These are phyloP conservation scores for Blechomonas ayalai DNA, from an alignment of 208 protist species.

Conservation along the genomic window DNA sequence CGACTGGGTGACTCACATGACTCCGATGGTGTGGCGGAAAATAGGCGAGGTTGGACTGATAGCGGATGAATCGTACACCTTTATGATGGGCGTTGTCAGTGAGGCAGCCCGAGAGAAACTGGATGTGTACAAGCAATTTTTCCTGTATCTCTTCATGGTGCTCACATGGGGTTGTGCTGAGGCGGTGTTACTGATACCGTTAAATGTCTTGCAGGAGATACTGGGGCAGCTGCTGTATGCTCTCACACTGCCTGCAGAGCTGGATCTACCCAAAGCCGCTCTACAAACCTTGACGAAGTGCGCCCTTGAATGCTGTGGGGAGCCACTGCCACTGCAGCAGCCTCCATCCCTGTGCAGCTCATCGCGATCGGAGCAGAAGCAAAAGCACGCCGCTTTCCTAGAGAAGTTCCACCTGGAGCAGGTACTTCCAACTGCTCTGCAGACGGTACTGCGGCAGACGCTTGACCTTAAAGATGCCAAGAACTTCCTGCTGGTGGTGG, in stretches of 20 bases:
- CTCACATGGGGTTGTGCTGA: constrained; percentile 36
- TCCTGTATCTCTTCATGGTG: constrained; percentile 39
- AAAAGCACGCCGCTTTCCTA: neutral
- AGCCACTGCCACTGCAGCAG: neutral
- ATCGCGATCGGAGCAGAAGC: neutral
- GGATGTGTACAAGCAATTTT: constrained; percentile 64
- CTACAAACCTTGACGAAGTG: constrained; percentile 49
- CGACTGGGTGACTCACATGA: constrained; percentile 17
- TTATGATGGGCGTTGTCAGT: constrained; percentile 49
- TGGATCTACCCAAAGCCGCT: constrained; percentile 59
- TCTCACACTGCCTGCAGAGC: constrained; percentile 33
- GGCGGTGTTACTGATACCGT: constrained; percentile 29
- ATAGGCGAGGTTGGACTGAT: constrained; percentile 29
- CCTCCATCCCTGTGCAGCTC: neutral
- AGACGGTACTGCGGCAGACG: constrained; percentile 4
- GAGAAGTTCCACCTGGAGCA: constrained; percentile 13
- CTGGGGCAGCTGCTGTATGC: constrained; percentile 34
- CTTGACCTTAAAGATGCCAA: constrained; percentile 74
- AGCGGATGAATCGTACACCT: constrained; percentile 13
- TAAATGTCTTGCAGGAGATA: constrained; percentile 13
- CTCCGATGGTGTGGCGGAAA: constrained; percentile 37
- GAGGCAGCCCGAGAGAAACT: constrained; percentile 51
- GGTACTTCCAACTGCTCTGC: constrained; percentile 10
- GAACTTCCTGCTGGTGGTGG: constrained; percentile 48
- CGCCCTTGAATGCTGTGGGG: constrained; percentile 16